Evolutionary conservation across 768 basidiomycete species (phyloP).

Genomic region (Lactarius evosmus): DNA sequence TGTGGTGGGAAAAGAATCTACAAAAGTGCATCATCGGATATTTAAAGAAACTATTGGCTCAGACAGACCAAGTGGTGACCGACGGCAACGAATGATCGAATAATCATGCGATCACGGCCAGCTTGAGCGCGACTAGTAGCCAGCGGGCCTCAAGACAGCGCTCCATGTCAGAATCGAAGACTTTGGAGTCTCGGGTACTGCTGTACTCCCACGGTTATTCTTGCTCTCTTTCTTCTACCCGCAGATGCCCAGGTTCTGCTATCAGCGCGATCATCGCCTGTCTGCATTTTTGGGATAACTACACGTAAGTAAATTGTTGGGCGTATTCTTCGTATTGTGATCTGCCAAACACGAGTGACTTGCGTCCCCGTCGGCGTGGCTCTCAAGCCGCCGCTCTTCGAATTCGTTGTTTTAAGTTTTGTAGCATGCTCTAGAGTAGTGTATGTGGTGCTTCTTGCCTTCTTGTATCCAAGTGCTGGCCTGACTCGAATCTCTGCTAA

Average conservation of each 20-base stretch:
- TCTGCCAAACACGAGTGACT: not conserved
- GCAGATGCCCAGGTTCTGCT: not conserved
- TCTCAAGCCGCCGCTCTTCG: not conserved
- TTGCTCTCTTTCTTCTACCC: too few relatives aligned
- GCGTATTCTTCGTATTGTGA: slow-evolving; percentile 1
- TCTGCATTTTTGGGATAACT: not conserved
- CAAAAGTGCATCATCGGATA: not conserved
- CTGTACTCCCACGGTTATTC: not conserved
- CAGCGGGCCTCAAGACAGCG: not conserved
- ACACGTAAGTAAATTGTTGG: not conserved
- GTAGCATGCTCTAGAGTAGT: not conserved
- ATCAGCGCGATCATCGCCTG: slow-evolving; percentile 1
- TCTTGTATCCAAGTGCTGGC: not conserved
- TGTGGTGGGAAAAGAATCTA: not conserved
- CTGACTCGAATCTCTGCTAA: not conserved
- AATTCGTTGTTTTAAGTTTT: not conserved
- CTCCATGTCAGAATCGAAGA: not conserved
- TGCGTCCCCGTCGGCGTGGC: not conserved
- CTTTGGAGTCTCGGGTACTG: not conserved
- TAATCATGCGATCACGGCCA: not conserved
- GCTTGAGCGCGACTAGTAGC: not conserved
- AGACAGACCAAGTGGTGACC: not conserved
- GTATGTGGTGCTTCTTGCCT: not conserved
- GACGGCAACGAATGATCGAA: not conserved
- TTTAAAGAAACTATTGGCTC: not conserved